Evolutionary conservation across 805 yeast species (phyloP), one percentile per base, ranked within the genome.

Genomic region (Pichia exigua): DNA sequence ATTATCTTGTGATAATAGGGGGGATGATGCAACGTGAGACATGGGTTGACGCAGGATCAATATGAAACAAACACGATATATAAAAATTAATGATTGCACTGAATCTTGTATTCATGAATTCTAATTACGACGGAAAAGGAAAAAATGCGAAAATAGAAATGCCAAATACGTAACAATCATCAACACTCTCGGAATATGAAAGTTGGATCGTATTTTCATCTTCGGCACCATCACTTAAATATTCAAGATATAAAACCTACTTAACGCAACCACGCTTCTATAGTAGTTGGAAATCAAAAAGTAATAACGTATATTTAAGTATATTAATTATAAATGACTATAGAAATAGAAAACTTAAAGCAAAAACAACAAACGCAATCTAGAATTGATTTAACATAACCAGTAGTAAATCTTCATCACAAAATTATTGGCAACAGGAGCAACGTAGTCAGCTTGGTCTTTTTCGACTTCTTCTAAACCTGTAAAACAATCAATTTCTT

Each of bases 391-490:
- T 42, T 38, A 54, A 24, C 54, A 51, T 44, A 57, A 47, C 78
- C 81, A 76, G 62, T 59, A 75, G 80, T 80, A 77, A 15, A 77
- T 47, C 52, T 61, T 74, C 57, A 77, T 74, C 17, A 69, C 6
- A 39, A 61, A 40, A 59, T 77, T 79, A 53, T 59, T 65, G 22
- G 79, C 73, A 20, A 69, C 59, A 42, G 70, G 68, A 26, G 67
- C 68, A 24, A 70, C 68, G 46, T 66, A 61, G 42, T 57, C 63
- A 24, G 69, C 71, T 46, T 75, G 76, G 54, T 77, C 79, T 54
- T 72, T 77, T 64, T 83, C 89, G 39, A 78, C 77, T 57, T 77
- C 76, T 35, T 74, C 84, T 51, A 84, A 69, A 24, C 87, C 87
- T 0, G 81, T 75, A 46, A 73, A 58, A 32, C 82, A 77, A 59